These are phyloP conservation scores for Starmera quercuum DNA, from an alignment of 805 yeast genomes.

Conservation along the genomic window DNA sequence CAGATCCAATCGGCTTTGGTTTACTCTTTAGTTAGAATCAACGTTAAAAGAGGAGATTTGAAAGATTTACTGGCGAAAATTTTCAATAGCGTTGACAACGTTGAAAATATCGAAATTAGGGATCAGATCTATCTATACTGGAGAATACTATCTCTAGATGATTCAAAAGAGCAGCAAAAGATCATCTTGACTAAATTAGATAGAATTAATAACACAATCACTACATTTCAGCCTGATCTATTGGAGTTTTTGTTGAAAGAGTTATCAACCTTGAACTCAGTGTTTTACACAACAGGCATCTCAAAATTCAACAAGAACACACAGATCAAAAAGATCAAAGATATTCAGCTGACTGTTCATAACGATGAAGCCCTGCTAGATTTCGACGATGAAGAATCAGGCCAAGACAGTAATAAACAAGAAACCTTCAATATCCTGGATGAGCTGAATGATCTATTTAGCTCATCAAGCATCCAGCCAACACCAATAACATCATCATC, in stretches of 20 bases:
- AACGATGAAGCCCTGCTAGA: constrained; percentile 84
- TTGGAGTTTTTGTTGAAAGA: constrained; percentile 67
- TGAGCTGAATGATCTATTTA: constrained; percentile 68
- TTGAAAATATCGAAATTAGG: constrained; percentile 70
- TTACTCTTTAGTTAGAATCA: constrained; percentile 55
- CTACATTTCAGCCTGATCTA: constrained; percentile 59
- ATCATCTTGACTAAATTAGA: constrained; percentile 62
- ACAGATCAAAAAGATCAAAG: constrained; percentile 59
- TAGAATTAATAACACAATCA: constrained; percentile 62
- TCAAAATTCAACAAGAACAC: constrained; percentile 25
- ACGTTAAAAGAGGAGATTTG: constrained; percentile 31
- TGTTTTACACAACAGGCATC: constrained; percentile 75
- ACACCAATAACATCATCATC: constrained; percentile 7
- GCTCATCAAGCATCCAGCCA: constrained; percentile 29
- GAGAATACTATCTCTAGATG: constrained; percentile 56
- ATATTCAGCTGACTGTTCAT: constrained; percentile 68
- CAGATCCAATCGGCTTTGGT: constrained; percentile 52
- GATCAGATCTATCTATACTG: constrained; percentile 76
- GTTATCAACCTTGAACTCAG: constrained; percentile 78
- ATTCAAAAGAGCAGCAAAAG: constrained; percentile 28
- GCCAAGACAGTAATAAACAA: constrained; percentile 11
- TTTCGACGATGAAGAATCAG: constrained; percentile 59
- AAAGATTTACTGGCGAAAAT: constrained; percentile 44
- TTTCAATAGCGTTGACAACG: constrained; percentile 56
- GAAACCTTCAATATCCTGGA: constrained; percentile 42